A percentile compares a stretch with the other conserved stretches of the same genome.
Evolutionary conservation across 1,139 yeast species (phyloP).

Genomic region (Taphrina confusa): DNA sequence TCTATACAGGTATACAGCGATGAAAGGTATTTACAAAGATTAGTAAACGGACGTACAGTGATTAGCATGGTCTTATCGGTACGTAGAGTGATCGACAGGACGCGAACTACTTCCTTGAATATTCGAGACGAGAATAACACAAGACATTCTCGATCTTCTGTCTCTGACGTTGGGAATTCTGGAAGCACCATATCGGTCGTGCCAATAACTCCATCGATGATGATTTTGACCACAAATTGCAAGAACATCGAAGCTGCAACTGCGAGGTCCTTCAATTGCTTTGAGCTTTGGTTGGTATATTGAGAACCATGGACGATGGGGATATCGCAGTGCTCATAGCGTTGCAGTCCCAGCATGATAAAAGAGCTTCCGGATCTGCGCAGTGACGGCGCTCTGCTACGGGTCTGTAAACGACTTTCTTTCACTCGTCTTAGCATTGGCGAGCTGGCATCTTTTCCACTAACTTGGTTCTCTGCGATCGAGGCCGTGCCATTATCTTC

Average conservation of each 20-base stretch:
- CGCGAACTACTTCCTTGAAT: conserved; percentile 37
- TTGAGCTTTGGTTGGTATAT: not conserved
- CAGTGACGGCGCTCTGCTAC: conserved; percentile 8
- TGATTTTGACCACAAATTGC: not conserved
- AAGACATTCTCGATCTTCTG: not conserved
- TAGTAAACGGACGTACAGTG: conserved; percentile 38
- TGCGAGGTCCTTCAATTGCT: too few species aligned
- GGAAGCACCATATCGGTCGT: conserved; percentile 35
- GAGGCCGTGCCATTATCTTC: not conserved
- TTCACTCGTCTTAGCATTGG: not conserved
- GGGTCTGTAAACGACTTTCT: not conserved
- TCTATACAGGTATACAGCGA: conserved; percentile 38
- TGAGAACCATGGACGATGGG: not conserved
- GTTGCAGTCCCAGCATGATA: not conserved
- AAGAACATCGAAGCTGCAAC: too few species aligned
- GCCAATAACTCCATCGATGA: conserved; percentile 16
- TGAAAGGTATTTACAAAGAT: conserved; percentile 37
- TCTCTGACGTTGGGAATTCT: conserved; percentile 24
- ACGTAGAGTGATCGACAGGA: conserved; percentile 36
- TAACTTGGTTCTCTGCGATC: not conserved
- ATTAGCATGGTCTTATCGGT: conserved; percentile 35
- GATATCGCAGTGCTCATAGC: conserved; percentile 10
- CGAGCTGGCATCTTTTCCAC: not conserved
- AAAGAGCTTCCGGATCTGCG: conserved; percentile 13
- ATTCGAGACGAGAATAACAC: conserved; percentile 38